Evolutionary conservation across 2,329 filamentous ascomycete genomes (phyloP).

Genomic region (Pyricularia grisea): DNA sequence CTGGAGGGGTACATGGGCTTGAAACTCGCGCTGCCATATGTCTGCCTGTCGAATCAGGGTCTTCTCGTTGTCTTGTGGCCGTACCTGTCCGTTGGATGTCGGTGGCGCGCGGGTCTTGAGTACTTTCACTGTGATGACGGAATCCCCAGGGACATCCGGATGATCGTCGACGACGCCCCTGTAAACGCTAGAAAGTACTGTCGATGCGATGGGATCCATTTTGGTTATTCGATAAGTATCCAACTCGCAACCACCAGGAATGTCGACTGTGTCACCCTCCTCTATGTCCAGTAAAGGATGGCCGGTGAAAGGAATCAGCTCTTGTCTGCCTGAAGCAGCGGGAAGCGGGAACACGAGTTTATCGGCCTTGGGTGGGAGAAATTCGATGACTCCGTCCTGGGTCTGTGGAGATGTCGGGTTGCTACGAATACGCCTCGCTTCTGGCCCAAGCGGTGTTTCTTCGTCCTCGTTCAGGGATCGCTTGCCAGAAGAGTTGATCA

Average conservation of each 20-base stretch:
- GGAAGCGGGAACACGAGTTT: slow-evolving; percentile 43
- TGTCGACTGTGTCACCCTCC: slow-evolving; percentile 35
- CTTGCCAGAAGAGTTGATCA: slow-evolving; percentile 39
- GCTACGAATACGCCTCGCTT: slow-evolving; percentile 28
- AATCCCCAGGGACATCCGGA: slow-evolving; percentile 37
- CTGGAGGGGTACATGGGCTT: slow-evolving; percentile 42
- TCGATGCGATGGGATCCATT: slow-evolving; percentile 45
- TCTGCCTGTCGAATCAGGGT: slow-evolving; percentile 51
- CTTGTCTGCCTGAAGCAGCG: slow-evolving; percentile 27
- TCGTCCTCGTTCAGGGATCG: slow-evolving; percentile 36
- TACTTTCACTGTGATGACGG: slow-evolving; percentile 50
- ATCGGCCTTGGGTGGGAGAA: slow-evolving; percentile 38
- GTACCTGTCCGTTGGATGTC: slow-evolving; percentile 23
- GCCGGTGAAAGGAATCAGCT: slow-evolving; percentile 33
- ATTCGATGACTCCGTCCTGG: slow-evolving; percentile 47
- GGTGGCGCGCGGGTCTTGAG: slow-evolving; percentile 40
- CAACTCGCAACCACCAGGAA: slow-evolving; percentile 40
- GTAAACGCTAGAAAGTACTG: slow-evolving; percentile 45
- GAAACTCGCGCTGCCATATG: slow-evolving; percentile 49
- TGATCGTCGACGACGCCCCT: slow-evolving; percentile 32
- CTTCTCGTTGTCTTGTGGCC: slow-evolving; percentile 39
- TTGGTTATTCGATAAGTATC: slow-evolving; percentile 47
- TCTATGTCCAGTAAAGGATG: slow-evolving; percentile 43
- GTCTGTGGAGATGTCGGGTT: slow-evolving; percentile 16
- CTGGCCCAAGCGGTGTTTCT: slow-evolving; percentile 24